These are phyloP conservation scores for Penicillium sp. DNA, from an alignment of 2,329 filamentous ascomycete genomes.

Conservation along the genomic window DNA sequence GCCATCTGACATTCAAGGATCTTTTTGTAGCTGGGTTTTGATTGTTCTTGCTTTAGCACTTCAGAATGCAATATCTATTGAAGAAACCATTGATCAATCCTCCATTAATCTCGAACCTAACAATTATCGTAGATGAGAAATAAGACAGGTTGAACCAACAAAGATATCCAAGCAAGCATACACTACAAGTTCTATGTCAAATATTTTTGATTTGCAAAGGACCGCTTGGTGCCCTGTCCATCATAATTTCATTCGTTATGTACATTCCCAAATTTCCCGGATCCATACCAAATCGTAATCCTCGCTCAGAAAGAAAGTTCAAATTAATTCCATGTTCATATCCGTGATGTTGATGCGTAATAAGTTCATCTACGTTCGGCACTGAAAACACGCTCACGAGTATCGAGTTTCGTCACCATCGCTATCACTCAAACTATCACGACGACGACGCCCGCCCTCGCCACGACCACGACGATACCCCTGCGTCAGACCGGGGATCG, in stretches of 20 bases:
- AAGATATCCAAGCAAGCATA: no score
- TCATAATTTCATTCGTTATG: constrained; percentile 9
- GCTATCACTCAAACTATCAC: constrained; percentile 56
- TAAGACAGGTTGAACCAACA: no score
- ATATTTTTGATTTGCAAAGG: not conserved
- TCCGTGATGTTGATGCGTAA: not conserved
- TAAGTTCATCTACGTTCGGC: not conserved
- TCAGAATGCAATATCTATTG: no score
- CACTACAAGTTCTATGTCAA: no score
- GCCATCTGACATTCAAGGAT: no score
- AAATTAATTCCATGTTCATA: constrained; percentile 2
- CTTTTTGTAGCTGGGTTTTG: no score
- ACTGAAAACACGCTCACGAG: constrained; percentile 11
- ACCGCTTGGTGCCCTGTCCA: not conserved
- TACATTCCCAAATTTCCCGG: constrained; percentile 14
- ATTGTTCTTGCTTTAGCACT: no score
- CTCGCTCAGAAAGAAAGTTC: constrained; percentile 1
- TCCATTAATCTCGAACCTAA: no score
- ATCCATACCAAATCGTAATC: constrained; percentile 1
- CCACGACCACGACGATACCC: constrained; percentile 40
- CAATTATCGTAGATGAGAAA: no score
- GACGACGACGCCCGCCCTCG: constrained; percentile 31
- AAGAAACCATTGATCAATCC: no score
- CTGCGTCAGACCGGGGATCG: constrained; percentile 54
- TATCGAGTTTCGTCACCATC: constrained; percentile 42